Conservation (phyloP, 768 basidiomycete species). For the Austroboletus eburneus region DNA sequence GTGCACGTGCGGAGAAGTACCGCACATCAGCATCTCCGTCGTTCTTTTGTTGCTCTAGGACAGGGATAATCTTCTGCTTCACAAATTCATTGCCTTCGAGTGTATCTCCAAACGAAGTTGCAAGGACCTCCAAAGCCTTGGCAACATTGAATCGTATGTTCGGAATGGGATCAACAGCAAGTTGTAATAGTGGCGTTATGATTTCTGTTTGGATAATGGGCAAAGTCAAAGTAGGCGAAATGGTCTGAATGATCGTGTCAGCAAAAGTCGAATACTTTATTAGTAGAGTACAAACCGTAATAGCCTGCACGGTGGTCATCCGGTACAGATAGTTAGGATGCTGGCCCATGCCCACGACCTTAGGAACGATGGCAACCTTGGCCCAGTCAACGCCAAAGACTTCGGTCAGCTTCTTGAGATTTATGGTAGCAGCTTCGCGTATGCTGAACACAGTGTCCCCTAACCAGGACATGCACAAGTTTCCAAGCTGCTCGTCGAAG, state of each 20-base stretch:
- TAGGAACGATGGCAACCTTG: conserved; percentile 87
- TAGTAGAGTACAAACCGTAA: conserved; percentile 62
- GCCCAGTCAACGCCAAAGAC: conserved; percentile 99
- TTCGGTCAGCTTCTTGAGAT: conserved; percentile 94
- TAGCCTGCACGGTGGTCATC: conserved; percentile 99
- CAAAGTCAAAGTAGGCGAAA: conserved; percentile 82
- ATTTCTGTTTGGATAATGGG: conserved; percentile 83
- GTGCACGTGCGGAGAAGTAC: conserved; percentile 83
- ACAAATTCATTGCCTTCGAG: conserved; percentile 74
- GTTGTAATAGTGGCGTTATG: conserved; percentile 74
- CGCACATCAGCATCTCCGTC: conserved; percentile 96
- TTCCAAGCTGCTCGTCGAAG: conserved; percentile 96
- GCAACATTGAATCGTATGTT: conserved; percentile 99
- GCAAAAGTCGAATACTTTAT: not conserved
- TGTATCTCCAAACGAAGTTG: conserved; percentile 57
- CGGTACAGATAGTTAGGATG: conserved; percentile 96
- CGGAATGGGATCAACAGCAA: conserved; percentile 89
- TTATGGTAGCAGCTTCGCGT: conserved; percentile 95
- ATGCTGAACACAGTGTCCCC: conserved; percentile 99
- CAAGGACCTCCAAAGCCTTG: conserved; percentile 89
- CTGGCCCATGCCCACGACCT: conserved; percentile 94
- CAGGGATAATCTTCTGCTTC: conserved; percentile 71
- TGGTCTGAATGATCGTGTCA: conserved; percentile 59
- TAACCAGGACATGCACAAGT: conserved; percentile 98
- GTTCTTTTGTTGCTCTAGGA: conserved; percentile 78